These are phyloP conservation scores for Trichosporon coremiiforme DNA, from an alignment of 1,284 basidiomycete genomes.

Conservation along the genomic window DNA sequence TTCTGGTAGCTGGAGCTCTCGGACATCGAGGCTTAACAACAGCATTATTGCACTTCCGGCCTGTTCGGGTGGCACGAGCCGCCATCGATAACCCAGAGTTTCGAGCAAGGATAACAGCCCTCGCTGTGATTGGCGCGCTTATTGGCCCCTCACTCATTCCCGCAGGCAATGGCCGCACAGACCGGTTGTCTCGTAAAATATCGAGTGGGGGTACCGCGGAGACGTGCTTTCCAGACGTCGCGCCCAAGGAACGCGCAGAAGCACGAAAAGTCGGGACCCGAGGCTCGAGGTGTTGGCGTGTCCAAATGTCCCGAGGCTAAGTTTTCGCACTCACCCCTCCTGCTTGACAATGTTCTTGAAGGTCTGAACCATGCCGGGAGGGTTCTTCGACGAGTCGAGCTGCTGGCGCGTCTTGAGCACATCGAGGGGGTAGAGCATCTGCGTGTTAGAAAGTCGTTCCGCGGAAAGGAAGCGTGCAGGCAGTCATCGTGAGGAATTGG, in stretches of 20 bases:
- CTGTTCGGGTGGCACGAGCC: constrained; percentile 2
- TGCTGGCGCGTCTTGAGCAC: constrained; percentile 96
- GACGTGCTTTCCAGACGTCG: neutral
- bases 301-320: neutral
- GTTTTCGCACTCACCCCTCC: constrained; percentile 63
- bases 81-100: constrained; percentile 3
- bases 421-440: constrained; percentile 47
- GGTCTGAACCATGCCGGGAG: constrained; percentile 72
- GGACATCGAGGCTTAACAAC: constrained; percentile 26
- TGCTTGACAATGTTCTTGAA: constrained; percentile 69
- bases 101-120: neutral
- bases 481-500: neutral
- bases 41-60: neutral
- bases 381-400: constrained; percentile 77
- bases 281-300: constrained; percentile 49
- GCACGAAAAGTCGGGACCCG: neutral
- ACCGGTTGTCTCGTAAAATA: neutral
- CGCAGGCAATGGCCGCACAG: constrained; percentile 19
- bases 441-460: neutral
- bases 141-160: neutral
- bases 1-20: neutral
- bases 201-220: neutral
- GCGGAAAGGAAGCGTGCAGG: too few species aligned
- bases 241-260: neutral
- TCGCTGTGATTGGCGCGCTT: constrained; percentile 13